Conservation (phyloP, 2,329 filamentous ascomycete species). For the Neocucurbitaria cava region DNA sequence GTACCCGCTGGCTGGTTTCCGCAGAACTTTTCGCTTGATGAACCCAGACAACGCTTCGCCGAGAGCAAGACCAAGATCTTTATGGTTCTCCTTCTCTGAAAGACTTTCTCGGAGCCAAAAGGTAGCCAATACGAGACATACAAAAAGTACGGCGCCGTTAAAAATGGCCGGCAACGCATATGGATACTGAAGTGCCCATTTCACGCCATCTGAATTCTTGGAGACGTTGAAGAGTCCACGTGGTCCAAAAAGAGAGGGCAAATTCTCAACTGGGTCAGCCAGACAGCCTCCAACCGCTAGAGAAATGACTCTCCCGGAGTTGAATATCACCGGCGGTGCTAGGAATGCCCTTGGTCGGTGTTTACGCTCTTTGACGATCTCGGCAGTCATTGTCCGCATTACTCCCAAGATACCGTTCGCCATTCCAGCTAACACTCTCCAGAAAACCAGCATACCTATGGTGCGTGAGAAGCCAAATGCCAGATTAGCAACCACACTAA, state of each 20-base stretch:
- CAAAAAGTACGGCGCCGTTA: conserved; percentile 65
- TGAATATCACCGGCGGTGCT: conserved; percentile 70
- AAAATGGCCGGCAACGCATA: conserved; percentile 73
- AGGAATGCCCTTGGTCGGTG: conserved; percentile 62
- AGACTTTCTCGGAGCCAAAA: conserved; percentile 69
- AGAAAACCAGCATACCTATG: conserved; percentile 68
- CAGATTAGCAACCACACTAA: conserved; percentile 68
- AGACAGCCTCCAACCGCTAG: conserved; percentile 64
- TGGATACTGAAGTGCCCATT: conserved; percentile 70
- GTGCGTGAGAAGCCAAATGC: conserved; percentile 72
- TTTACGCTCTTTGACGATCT: conserved; percentile 72
- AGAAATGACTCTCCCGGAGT: conserved; percentile 57
- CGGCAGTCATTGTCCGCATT: conserved; percentile 75
- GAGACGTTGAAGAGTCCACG: conserved; percentile 67
- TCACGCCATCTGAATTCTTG: conserved; percentile 64
- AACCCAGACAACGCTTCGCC: conserved; percentile 40
- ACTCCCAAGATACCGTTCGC: conserved; percentile 76
- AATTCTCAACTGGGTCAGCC: conserved; percentile 67
- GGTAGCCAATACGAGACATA: conserved; percentile 61
- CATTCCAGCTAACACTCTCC: conserved; percentile 69
- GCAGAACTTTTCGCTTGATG: conserved; percentile 31
- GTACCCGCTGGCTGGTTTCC: conserved; percentile 16
- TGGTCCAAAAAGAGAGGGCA: conserved; percentile 68
- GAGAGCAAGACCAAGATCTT: conserved; percentile 46
- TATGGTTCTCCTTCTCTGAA: conserved; percentile 38